Conservation (phyloP, 2,329 filamentous ascomycete genomes). For the Fusarium anguioides region DNA sequence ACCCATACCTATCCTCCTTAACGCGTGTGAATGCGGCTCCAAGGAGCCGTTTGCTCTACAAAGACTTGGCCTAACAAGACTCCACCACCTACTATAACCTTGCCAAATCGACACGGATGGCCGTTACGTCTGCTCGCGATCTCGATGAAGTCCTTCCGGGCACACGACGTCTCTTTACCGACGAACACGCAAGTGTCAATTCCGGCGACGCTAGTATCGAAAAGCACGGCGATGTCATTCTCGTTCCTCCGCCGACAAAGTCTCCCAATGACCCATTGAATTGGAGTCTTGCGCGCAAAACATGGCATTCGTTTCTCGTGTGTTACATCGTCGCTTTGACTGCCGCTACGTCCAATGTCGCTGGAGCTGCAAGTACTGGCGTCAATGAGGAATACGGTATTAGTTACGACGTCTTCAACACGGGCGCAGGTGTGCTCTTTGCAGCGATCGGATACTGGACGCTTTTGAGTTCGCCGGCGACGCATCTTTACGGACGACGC, state of each 20-base stretch:
- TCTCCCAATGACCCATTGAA: constrained; percentile 65
- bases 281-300: constrained; percentile 60
- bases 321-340: constrained; percentile 66
- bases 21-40: constrained; percentile 38
- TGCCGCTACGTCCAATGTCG: constrained; percentile 66
- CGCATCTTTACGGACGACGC: constrained; percentile 65
- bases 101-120: constrained; percentile 34
- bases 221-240: constrained; percentile 58
- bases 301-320: constrained; percentile 63
- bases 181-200: constrained; percentile 41
- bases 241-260: constrained; percentile 64
- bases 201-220: constrained; percentile 42
- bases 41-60: constrained; percentile 33
- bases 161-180: constrained; percentile 46
- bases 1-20: constrained; percentile 37
- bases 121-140: constrained; percentile 30
- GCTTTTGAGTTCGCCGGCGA: constrained; percentile 62
- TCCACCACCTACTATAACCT: background rate
- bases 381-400: constrained; percentile 63
- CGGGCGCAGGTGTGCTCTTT: constrained; percentile 67
- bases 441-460: constrained; percentile 67
- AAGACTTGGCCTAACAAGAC: constrained; percentile 17
- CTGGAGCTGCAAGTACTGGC: constrained; percentile 62
- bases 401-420: constrained; percentile 63
- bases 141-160: constrained; percentile 45